A percentile compares a stretch with the other conserved stretches of the same genome.
These are phyloP conservation scores for Solanum bulbocastanum DNA, from an alignment of 257 asterid species.

Conservation along the genomic window DNA sequence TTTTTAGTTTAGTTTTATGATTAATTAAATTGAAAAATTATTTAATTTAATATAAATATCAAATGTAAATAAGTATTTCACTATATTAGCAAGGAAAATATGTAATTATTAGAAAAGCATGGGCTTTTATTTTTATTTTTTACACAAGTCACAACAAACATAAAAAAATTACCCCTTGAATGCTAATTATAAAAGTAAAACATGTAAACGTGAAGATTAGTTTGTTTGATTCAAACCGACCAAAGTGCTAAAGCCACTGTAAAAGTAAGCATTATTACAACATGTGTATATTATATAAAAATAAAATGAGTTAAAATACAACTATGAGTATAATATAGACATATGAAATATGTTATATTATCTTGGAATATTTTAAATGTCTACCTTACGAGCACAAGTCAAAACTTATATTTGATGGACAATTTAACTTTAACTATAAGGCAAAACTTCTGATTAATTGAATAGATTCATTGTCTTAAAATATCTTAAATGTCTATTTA, in stretches of 20 bases:
- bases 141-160: background rate
- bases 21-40: background rate
- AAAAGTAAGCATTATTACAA: constrained; percentile 2
- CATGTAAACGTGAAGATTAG: background rate
- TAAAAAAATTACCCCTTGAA: background rate
- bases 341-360: no score
- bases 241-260: background rate
- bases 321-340: background rate
- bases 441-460: no score
- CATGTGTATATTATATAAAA: background rate
- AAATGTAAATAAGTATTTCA: background rate
- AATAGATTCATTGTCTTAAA: no score
- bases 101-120: background rate
- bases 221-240: background rate
- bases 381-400: no score
- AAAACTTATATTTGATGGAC: no score
- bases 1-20: background rate
- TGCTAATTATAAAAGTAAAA: background rate
- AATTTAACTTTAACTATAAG: no score
- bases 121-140: background rate
- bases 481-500: no score
- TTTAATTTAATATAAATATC: background rate
- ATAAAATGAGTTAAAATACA: background rate
- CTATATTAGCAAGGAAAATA: background rate
- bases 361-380: no score